Conservation (phyloP, 371 early-diverging fungal species). For the Quaeritorhiza haematococci region DNA sequence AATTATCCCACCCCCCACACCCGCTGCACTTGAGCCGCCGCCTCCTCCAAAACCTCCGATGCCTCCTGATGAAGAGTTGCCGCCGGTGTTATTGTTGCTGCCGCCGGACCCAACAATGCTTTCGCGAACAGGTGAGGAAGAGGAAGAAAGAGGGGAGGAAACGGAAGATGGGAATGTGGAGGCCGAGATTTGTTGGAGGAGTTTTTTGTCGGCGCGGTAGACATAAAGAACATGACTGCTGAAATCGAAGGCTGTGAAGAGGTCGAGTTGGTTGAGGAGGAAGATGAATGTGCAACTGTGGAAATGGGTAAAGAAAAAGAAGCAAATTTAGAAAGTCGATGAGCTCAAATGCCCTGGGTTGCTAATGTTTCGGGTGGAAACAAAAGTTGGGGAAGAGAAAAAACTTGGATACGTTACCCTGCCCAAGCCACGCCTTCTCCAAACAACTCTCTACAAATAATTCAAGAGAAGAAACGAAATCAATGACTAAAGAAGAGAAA, state of each 20-base stretch:
- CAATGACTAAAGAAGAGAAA: too few species aligned
- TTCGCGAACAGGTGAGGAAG: too few species aligned
- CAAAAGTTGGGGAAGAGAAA: background rate
- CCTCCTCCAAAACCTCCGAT: too few species aligned
- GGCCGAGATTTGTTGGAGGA: too few species aligned
- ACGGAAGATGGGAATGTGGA: too few species aligned
- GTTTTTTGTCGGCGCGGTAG: slow-evolving; percentile 18
- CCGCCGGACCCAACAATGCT: too few species aligned
- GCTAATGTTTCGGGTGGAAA: background rate
- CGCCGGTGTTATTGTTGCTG: too few species aligned
- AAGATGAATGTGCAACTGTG: slow-evolving; percentile 24
- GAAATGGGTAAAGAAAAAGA: background rate
- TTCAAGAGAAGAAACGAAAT: too few species aligned
- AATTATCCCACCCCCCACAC: too few species aligned
- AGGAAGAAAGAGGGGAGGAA: too few species aligned
- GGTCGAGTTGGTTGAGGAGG: slow-evolving; percentile 23
- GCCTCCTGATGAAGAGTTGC: too few species aligned
- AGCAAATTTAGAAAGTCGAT: background rate
- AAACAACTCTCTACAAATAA: slow-evolving; percentile 30
- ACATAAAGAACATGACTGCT: slow-evolving; percentile 29
- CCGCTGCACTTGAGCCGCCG: too few species aligned
- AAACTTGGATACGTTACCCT: slow-evolving; percentile 27
- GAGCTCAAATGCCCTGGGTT: background rate
- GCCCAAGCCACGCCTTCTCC: slow-evolving; percentile 41
- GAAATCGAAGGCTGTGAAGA: slow-evolving; percentile 34